Percentiles rank a stretch among this genome's conserved stretches.
phyloP scores from a whole-genome alignment of 2,329 filamentous ascomycete genomes.

The Xenoacremonium recifei region DNA sequence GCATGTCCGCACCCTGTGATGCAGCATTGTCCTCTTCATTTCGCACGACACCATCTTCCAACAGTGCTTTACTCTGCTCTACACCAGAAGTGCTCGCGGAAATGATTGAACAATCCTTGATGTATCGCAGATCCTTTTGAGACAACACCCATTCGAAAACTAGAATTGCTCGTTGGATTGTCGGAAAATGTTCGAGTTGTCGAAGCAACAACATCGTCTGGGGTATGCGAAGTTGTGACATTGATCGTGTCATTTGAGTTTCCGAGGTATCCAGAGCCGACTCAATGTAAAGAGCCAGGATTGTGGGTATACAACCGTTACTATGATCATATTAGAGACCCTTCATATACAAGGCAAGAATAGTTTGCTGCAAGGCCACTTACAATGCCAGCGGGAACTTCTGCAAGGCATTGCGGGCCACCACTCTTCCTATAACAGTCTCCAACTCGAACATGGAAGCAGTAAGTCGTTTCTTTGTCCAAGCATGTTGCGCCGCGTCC shows the following conservation, averaged over 20 bases:
- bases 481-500: slow-evolving; percentile 2
- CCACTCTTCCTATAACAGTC: slow-evolving; percentile 5
- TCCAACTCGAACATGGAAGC: slow-evolving; percentile 9
- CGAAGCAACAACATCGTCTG: not conserved
- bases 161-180: not conserved
- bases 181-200: not conserved
- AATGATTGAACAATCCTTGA: not conserved
- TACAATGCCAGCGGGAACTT: slow-evolving; percentile 6
- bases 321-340: not conserved
- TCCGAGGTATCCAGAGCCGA: slow-evolving; percentile 5
- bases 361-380: no score
- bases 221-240: slow-evolving; percentile 2
- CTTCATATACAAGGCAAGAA: no score
- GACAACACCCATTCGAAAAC: not conserved
- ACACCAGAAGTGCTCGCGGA: not conserved
- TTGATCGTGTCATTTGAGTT: slow-evolving; percentile 3
- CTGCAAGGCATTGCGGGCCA: not conserved
- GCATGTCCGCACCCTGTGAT: not conserved
- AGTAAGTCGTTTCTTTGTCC: slow-evolving; percentile 3
- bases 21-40: not conserved
- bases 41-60: not conserved
- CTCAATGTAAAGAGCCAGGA: slow-evolving; percentile 7
- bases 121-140: not conserved
- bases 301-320: slow-evolving; percentile 8
- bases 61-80: not conserved